Conservation (phyloP, 139 green algal genomes). For the Chlorella sp. region DNA sequence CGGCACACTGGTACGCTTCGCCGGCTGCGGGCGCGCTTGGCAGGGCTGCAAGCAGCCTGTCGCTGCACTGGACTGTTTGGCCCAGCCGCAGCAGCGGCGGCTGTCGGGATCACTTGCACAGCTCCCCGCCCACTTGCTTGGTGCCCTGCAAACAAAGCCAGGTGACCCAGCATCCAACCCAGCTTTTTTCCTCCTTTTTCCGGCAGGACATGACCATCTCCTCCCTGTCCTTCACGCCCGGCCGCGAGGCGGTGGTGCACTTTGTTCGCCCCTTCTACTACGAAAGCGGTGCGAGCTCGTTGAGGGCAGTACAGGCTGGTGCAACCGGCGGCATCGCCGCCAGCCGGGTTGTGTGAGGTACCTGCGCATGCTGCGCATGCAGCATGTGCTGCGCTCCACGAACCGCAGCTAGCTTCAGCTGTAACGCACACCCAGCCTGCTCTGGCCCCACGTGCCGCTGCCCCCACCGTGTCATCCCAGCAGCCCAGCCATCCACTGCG, state of each 20-base stretch:
- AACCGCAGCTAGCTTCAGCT: neutral
- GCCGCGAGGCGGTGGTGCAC: neutral
- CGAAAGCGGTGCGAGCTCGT: neutral
- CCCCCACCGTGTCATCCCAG: too few species aligned
- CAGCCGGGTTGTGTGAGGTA: neutral
- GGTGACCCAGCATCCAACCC: too few species aligned
- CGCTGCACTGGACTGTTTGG: too few species aligned
- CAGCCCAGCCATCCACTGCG: too few species aligned
- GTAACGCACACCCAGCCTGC: neutral
- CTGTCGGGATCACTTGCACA: too few species aligned
- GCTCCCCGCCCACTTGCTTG: too few species aligned
- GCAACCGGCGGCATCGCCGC: neutral
- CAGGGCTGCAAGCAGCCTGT: too few species aligned
- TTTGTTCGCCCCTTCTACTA: neutral
- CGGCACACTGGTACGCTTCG: neutral
- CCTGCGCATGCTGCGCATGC: neutral
- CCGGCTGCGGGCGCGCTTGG: too few species aligned
- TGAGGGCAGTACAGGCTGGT: neutral
- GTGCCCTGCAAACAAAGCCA: too few species aligned
- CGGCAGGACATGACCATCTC: neutral
- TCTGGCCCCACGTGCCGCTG: slow-evolving; percentile 3
- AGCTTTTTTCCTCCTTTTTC: too few species aligned
- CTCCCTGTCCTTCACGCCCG: neutral
- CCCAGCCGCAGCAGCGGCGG: too few species aligned
- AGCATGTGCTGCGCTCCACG: neutral